Conservation (phyloP, 345 rosid genomes). For the Moricandia arvensis region DNA sequence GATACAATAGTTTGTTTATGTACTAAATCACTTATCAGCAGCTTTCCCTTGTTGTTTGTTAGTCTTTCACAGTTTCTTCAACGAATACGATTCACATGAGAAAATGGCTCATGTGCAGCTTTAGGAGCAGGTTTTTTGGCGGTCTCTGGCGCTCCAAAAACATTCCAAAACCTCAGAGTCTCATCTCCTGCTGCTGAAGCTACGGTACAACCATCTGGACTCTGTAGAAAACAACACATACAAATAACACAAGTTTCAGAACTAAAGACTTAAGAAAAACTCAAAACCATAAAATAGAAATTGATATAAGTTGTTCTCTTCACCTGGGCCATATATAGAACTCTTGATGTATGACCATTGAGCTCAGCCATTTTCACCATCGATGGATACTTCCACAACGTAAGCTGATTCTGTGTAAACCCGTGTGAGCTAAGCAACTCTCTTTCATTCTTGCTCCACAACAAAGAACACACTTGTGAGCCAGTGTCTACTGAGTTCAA, state of each 20-base stretch:
- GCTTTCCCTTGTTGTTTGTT: neutral
- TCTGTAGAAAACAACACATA: neutral
- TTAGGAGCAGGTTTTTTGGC: neutral
- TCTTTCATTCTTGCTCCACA: slow-evolving; percentile 3
- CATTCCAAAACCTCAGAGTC: neutral
- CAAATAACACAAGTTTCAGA: neutral
- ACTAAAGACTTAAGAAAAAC: neutral
- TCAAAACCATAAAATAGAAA: neutral
- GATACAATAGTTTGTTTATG: neutral
- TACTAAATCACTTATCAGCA: neutral
- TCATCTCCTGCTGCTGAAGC: slow-evolving; percentile 4
- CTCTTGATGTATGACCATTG: neutral
- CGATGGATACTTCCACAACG: neutral
- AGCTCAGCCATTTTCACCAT: slow-evolving; percentile 5
- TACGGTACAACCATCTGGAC: slow-evolving; percentile 6
- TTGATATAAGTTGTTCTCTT: neutral
- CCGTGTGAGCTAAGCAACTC: slow-evolving; percentile 6
- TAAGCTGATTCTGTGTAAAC: slow-evolving; percentile 1
- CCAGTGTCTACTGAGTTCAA: neutral
- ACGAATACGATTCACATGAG: neutral
- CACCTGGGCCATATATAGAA: neutral
- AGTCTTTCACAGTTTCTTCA: neutral
- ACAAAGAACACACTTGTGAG: neutral
- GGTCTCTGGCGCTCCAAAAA: neutral
- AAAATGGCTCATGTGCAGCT: neutral